Percentiles rank a stretch among this genome's conserved stretches.
These are phyloP conservation scores for Adenanthera pavonina DNA, from an alignment of 306 rosid genomes.

Conservation along the genomic window DNA sequence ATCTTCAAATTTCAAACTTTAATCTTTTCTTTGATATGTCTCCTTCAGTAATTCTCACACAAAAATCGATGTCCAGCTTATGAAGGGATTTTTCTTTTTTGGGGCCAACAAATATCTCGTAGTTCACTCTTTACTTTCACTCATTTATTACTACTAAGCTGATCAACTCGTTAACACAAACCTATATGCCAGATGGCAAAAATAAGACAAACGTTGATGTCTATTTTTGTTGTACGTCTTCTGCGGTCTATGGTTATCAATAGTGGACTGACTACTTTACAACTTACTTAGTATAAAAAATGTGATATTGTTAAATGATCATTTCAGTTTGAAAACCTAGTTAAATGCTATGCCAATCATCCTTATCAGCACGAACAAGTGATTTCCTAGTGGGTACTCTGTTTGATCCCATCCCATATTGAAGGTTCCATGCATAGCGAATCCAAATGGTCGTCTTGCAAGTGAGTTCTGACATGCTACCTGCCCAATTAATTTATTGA, in stretches of 20 bases:
- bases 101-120: background rate
- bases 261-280: background rate
- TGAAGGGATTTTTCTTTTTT: background rate
- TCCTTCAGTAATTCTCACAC: background rate
- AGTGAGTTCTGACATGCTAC: background rate
- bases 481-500: constrained; percentile 5
- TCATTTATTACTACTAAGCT: background rate
- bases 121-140: background rate
- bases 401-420: no score
- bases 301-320: background rate
- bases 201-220: background rate
- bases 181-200: no score
- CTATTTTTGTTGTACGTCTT: background rate
- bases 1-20: background rate
- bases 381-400: background rate
- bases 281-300: background rate
- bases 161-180: no score
- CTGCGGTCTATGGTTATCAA: background rate
- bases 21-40: background rate
- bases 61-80: background rate
- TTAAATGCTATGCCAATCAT: background rate
- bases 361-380: background rate
- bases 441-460: background rate
- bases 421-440: background rate
- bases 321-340: background rate